A percentile compares a stretch with the other conserved stretches of the same genome.
Evolutionary conservation across 1,284 basidiomycete genomes (phyloP).

Genomic region (Anthracocystis panici-leucophaei): DNA sequence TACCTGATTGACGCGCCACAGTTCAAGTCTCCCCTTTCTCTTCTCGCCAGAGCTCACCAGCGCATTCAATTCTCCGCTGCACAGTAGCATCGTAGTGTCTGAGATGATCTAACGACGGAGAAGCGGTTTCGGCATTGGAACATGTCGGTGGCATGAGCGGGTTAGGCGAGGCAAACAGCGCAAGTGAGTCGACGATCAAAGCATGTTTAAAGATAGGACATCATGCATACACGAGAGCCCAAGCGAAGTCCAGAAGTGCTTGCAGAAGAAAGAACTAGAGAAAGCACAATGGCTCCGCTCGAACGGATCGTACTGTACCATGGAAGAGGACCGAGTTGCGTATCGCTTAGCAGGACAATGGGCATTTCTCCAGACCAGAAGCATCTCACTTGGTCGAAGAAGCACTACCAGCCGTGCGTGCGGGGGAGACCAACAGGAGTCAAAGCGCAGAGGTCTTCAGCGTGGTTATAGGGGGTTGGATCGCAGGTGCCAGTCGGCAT

Average conservation of each 20-base stretch:
- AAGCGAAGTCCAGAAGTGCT: neutral
- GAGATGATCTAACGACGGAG: neutral
- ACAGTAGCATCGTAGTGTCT: neutral
- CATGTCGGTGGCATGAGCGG: conserved; percentile 35
- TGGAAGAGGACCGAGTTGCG: neutral
- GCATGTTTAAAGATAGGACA: conserved; percentile 3
- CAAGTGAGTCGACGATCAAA: neutral
- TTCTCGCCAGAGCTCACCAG: too few species aligned
- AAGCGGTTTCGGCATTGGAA: conserved; percentile 24
- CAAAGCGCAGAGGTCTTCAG: neutral
- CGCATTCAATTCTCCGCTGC: too few species aligned
- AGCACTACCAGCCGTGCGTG: neutral
- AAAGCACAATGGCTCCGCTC: neutral
- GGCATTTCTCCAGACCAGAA: conserved; percentile 2
- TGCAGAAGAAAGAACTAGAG: neutral
- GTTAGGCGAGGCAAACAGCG: neutral
- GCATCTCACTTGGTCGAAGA: neutral
- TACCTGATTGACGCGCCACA: conserved; percentile 32
- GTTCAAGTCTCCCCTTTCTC: neutral
- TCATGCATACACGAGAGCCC: neutral
- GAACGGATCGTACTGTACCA: neutral
- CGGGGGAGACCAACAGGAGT: conserved; percentile 2
- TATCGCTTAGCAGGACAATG: neutral
- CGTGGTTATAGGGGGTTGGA: conserved; percentile 7
- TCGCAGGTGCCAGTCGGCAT: conserved; percentile 8